Evolutionary conservation across 345 rosid genomes (phyloP).

Genomic region (Ceriops tagal): DNA sequence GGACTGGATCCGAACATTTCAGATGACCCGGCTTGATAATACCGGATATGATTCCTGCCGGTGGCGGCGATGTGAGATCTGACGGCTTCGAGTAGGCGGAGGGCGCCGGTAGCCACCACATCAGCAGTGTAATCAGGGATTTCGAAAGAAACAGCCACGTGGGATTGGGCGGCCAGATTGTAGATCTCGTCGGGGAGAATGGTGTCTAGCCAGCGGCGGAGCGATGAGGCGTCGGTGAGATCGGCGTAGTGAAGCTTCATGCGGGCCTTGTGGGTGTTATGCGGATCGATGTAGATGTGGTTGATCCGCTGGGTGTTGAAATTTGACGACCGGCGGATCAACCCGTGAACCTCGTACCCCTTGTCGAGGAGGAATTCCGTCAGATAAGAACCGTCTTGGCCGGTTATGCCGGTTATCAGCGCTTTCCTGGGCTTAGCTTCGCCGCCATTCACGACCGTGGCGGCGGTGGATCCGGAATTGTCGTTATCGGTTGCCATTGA

Average conservation of each 20-base stretch:
- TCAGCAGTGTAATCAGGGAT: conserved; percentile 96
- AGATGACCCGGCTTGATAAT: conserved; percentile 93
- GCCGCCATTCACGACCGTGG: conserved; percentile 27
- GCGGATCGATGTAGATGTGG: conserved; percentile 96
- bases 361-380: conserved; percentile 78
- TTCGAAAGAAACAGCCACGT: conserved; percentile 93
- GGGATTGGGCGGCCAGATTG: conserved; percentile 93
- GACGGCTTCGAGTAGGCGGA: conserved; percentile 90
- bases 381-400: conserved; percentile 95
- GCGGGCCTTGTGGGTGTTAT: conserved; percentile 73
- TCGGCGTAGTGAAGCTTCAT: conserved; percentile 94
- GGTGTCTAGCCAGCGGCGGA: conserved; percentile 93
- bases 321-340: conserved; percentile 93
- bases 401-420: conserved; percentile 86
- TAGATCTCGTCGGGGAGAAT: conserved; percentile 87
- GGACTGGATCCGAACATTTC: conserved; percentile 97
- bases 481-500: conserved; percentile 26
- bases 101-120: conserved; percentile 90
- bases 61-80: conserved; percentile 79
- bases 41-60: conserved; percentile 57
- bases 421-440: conserved; percentile 47
- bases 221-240: conserved; percentile 85
- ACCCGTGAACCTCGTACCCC: conserved; percentile 82
- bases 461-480: conserved; percentile 35
- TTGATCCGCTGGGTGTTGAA: conserved; percentile 94